Base-by-base conservation (phyloP, 2,329 filamentous ascomycete genomes). In the Penicillium janthinellum region DNA sequence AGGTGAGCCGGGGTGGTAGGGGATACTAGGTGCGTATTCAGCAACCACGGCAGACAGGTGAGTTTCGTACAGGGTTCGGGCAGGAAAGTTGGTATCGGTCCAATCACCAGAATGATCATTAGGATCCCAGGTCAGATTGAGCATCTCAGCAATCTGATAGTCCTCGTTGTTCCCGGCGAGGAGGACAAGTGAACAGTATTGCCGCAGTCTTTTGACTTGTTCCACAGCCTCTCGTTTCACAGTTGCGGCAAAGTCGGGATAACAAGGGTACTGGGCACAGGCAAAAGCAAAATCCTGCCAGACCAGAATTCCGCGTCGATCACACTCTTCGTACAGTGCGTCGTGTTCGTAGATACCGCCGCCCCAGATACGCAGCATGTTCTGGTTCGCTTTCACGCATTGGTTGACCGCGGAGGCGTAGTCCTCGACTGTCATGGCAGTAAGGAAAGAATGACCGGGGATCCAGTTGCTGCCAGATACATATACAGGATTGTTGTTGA, bases 221-320 rank as follows among this genome's bases (percentile, higher is more conserved):
- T 84, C 81, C n/a, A 79, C 73, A 48, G 86, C 86, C 71, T 91
- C 89, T 12, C 76, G 67, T 59, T 85, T 80, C 60, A 90, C 84
- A 0, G 83, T 86, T 38, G 82, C 73, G 39, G 87, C 75, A 55
- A 87, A 84, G 15, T 81, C 79, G 0, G 84, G 80, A 66, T 84
- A 84, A 3, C 83, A 81, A 4, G 89, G 89, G 67, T 89, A 90
- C 66, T 86, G 86, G 25, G 86, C 88, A 66, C 88, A 90, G 14
- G 84, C 89, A 70, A 91, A 91, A 77, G 89, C 85, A 71, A 91
- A 92, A 70, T 92, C 90, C 65, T 92, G 88, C 89, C 89, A 92
- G 22, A 91, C 86, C 6, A 92, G 77, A 22, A 92, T 80, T 8
- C 90, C 90, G 3, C 89, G 74, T 69, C 89, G 85, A 64, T 92